A percentile compares a stretch with the other conserved stretches of the same genome.
Evolutionary conservation across 2,329 filamentous ascomycete species (phyloP).

Genomic region (Colletotrichum sansevieriae): DNA sequence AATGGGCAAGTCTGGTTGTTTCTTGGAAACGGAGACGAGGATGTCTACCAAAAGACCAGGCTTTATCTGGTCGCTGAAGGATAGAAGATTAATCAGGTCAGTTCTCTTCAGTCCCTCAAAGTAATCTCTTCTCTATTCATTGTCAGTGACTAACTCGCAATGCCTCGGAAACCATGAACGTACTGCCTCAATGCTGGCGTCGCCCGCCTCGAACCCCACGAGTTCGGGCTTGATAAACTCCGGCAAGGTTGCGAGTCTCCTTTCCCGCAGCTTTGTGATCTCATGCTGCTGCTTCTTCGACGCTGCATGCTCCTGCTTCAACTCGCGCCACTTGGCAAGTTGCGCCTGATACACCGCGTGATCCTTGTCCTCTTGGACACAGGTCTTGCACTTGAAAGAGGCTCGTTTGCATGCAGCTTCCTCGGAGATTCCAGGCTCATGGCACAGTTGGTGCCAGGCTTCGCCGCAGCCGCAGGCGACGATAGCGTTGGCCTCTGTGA

Average conservation of each 20-base stretch:
- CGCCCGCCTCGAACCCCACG: constrained; percentile 54
- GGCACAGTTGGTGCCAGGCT: constrained; percentile 46
- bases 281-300: constrained; percentile 45
- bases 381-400: constrained; percentile 43
- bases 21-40: constrained; percentile 57
- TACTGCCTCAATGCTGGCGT: constrained; percentile 52
- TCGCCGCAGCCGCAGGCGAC: constrained; percentile 45
- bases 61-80: constrained; percentile 56
- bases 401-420: constrained; percentile 34
- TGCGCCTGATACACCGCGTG: constrained; percentile 38
- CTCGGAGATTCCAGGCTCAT: constrained; percentile 41
- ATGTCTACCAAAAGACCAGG: constrained; percentile 58
- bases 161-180: neutral
- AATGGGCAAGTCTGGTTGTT: constrained; percentile 57
- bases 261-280: constrained; percentile 50
- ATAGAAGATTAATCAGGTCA: constrained; percentile 56
- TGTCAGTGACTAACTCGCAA: neutral
- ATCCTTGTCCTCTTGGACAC: constrained; percentile 42
- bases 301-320: constrained; percentile 40
- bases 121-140: constrained; percentile 53
- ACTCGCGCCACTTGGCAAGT: constrained; percentile 39
- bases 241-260: constrained; percentile 50
- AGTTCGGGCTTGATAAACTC: constrained; percentile 52
- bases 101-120: constrained; percentile 53
- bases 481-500: constrained; percentile 43